A percentile compares a stretch with the other conserved stretches of the same genome.
These are phyloP conservation scores for Lenzites betulinus DNA, from an alignment of 768 basidiomycete species.

Conservation along the genomic window DNA sequence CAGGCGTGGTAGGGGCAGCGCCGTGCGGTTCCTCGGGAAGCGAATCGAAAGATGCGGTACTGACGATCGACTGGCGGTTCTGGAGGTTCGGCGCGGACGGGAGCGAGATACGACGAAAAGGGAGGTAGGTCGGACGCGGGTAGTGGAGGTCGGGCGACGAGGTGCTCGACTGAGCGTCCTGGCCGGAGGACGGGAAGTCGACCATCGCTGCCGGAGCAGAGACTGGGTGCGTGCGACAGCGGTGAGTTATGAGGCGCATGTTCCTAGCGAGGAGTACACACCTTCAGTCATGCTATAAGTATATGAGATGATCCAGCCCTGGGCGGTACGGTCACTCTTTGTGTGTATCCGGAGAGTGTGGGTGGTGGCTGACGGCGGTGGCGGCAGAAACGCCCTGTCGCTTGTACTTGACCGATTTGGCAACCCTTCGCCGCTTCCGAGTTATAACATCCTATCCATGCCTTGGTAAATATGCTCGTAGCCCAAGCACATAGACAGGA, in stretches of 20 bases:
- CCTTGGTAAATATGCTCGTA: not conserved
- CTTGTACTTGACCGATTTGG: too few relatives aligned
- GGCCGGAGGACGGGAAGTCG: conserved; percentile 30
- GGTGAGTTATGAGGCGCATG: not conserved
- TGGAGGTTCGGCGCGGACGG: conserved; percentile 43
- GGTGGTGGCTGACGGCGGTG: too few relatives aligned
- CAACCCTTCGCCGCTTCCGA: conserved; percentile 4
- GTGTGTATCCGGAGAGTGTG: too few relatives aligned
- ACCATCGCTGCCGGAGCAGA: conserved; percentile 27
- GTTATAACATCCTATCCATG: not conserved
- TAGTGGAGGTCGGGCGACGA: conserved; percentile 21
- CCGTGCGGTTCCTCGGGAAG: conserved; percentile 53
- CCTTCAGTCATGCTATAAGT: conserved; percentile 17
- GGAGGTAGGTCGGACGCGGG: conserved; percentile 54
- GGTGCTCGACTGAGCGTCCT: conserved; percentile 13
- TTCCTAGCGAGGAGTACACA: conserved; percentile 6
- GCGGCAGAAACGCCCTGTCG: too few relatives aligned
- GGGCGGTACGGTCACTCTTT: too few relatives aligned
- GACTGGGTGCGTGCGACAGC: conserved; percentile 2
- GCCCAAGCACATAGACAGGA: not conserved
- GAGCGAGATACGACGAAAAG: conserved; percentile 48
- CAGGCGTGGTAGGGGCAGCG: conserved; percentile 34
- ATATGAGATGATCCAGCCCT: too few relatives aligned
- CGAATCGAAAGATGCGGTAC: conserved; percentile 75
- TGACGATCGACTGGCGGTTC: conserved; percentile 66